phyloP scores from a whole-genome alignment of 1,284 basidiomycete genomes.

The Clitocybe nebularis region DNA sequence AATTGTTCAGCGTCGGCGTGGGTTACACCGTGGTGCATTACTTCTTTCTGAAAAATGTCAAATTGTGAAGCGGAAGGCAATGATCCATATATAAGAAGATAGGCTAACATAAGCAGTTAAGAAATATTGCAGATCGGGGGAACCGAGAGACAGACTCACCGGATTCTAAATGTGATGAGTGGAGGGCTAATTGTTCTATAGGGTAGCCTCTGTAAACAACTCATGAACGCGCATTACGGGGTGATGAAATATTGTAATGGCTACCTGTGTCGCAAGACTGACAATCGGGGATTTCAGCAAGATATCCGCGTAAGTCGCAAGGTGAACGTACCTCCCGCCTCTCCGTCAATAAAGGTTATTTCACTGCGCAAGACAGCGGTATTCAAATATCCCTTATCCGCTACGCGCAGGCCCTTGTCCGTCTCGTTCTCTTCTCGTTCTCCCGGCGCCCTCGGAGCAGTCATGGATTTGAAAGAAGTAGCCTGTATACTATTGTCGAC shows the following conservation, averaged over 20 bases:
- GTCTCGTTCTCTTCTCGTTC: constrained; percentile 83
- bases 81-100: constrained; percentile 83
- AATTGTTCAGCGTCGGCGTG: constrained; percentile 80
- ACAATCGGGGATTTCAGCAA: constrained; percentile 1
- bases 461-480: constrained; percentile 76
- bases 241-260: not conserved
- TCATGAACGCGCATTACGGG: not conserved
- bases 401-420: constrained; percentile 70
- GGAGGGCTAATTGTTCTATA: constrained; percentile 81
- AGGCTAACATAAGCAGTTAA: constrained; percentile 36
- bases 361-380: constrained; percentile 79
- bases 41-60: constrained; percentile 63
- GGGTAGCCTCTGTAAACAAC: constrained; percentile 73
- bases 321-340: constrained; percentile 58
- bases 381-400: constrained; percentile 81
- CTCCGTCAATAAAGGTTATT: constrained; percentile 88
- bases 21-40: constrained; percentile 73
- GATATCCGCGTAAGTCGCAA: not conserved
- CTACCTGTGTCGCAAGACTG: constrained; percentile 72
- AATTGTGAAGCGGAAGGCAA: constrained; percentile 69
- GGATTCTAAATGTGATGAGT: constrained; percentile 76
- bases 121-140: not conserved
- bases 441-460: constrained; percentile 48
- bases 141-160: constrained; percentile 21
- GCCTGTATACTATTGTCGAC: constrained; percentile 74